These are phyloP conservation scores for Aspergillus spinulosporus DNA, from an alignment of 2,329 filamentous ascomycete genomes.

Conservation along the genomic window DNA sequence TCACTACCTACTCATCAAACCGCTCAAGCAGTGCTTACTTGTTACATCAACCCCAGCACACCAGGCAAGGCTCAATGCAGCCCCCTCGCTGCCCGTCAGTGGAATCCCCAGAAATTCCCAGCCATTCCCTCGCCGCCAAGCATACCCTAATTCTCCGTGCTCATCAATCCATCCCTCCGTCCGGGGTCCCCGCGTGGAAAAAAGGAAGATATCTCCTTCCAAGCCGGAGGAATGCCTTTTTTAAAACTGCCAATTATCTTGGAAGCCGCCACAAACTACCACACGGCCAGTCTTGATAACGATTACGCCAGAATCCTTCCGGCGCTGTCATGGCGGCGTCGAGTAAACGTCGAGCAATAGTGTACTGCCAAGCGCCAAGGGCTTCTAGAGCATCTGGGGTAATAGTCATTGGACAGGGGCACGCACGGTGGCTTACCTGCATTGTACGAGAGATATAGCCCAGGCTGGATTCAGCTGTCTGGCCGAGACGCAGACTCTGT, in stretches of 20 bases:
- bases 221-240: not conserved
- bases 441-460: not conserved
- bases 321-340: not conserved
- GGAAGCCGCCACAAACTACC: not conserved
- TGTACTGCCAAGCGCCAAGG: not conserved
- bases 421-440: not conserved
- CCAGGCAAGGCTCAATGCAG: too few relatives aligned
- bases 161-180: not conserved
- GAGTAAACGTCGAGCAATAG: not conserved
- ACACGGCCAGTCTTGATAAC: not conserved
- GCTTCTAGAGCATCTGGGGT: not conserved
- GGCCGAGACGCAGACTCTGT: not conserved
- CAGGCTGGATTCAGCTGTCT: not conserved
- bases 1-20: too few relatives aligned
- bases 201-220: not conserved
- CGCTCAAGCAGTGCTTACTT: too few relatives aligned
- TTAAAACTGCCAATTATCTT: not conserved
- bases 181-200: slow-evolving; percentile 1
- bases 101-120: too few relatives aligned
- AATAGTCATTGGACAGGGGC: not conserved
- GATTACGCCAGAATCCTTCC: not conserved
- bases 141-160: not conserved
- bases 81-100: too few relatives aligned
- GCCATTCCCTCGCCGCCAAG: not conserved
- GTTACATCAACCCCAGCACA: too few relatives aligned